These are phyloP conservation scores for Amanita rimosa DNA, from an alignment of 768 basidiomycete genomes.

Conservation along the genomic window DNA sequence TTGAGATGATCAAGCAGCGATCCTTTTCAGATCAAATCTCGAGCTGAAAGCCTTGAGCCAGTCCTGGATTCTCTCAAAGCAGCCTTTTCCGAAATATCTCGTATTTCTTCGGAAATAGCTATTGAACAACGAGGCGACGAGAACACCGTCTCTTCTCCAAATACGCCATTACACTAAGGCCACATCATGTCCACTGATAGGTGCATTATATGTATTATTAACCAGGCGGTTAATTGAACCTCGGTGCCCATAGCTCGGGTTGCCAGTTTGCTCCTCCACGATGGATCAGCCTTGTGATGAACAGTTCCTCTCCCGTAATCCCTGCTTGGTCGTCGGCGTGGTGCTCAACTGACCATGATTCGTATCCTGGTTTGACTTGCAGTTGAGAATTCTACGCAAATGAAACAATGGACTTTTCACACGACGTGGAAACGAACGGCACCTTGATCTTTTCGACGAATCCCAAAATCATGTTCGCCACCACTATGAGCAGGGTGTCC, in stretches of 20 bases:
- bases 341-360: slow-evolving; percentile 23
- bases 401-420: too few relatives aligned
- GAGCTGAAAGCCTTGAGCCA: slow-evolving; percentile 76
- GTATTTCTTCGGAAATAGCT: slow-evolving; percentile 59
- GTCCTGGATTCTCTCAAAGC: slow-evolving; percentile 73
- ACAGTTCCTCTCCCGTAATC: slow-evolving; percentile 18
- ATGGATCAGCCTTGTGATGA: slow-evolving; percentile 28
- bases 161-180: not conserved
- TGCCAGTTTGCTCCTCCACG: slow-evolving; percentile 32
- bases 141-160: too few relatives aligned
- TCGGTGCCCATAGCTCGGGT: slow-evolving; percentile 27
- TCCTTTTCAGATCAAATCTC: slow-evolving; percentile 69
- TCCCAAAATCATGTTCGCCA: slow-evolving; percentile 20
- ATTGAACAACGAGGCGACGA: slow-evolving; percentile 21
- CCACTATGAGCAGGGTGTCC: slow-evolving; percentile 17
- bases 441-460: slow-evolving; percentile 21
- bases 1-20: not conserved
- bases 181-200: not conserved
- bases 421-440: slow-evolving; percentile 1
- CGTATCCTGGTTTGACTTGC: slow-evolving; percentile 22
- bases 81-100: slow-evolving; percentile 81
- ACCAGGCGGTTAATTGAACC: not conserved
- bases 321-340: slow-evolving; percentile 10
- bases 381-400: slow-evolving; percentile 16
- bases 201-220: not conserved